phyloP scores from a whole-genome alignment of 2,329 filamentous ascomycete genomes.

The Coniochaeta sp. region DNA sequence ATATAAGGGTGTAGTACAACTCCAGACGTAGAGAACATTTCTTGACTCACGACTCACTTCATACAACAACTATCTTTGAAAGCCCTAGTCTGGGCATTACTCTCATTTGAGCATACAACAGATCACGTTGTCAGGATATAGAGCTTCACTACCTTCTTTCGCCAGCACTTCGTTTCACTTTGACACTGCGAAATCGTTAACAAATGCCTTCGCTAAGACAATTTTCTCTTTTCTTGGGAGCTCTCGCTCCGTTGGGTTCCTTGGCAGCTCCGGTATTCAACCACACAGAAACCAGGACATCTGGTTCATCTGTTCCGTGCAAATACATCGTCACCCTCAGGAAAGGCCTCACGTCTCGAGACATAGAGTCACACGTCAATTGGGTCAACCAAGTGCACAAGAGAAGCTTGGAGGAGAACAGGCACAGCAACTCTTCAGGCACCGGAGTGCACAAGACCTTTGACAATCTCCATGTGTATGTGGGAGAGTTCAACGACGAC shows the following conservation, averaged over 20 bases:
- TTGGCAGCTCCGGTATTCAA: not conserved
- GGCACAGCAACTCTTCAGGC: slow-evolving; percentile 19
- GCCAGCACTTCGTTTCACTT: not conserved
- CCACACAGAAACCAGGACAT: not conserved
- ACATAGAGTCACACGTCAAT: slow-evolving; percentile 25
- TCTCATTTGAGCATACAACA: not conserved
- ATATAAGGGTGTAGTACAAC: not conserved
- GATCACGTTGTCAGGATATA: not conserved
- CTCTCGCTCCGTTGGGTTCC: not conserved
- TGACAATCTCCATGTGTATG: slow-evolving; percentile 31
- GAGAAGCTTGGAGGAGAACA: slow-evolving; percentile 19
- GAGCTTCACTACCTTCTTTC: not conserved
- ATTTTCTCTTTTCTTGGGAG: not conserved
- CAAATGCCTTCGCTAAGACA: not conserved
- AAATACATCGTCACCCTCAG: slow-evolving; percentile 36
- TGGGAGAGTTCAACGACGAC: slow-evolving; percentile 33
- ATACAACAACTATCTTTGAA: not conserved
- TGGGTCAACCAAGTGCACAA: slow-evolving; percentile 26
- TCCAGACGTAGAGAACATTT: not conserved
- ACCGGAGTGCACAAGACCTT: slow-evolving; percentile 31
- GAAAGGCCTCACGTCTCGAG: slow-evolving; percentile 18
- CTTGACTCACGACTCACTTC: not conserved
- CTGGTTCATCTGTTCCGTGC: slow-evolving; percentile 7
- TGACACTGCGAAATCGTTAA: not conserved
- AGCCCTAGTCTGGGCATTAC: not conserved